phyloP scores from a whole-genome alignment of 495 filamentous ascomycete genomes.

The Cladorrhinum samala region DNA sequence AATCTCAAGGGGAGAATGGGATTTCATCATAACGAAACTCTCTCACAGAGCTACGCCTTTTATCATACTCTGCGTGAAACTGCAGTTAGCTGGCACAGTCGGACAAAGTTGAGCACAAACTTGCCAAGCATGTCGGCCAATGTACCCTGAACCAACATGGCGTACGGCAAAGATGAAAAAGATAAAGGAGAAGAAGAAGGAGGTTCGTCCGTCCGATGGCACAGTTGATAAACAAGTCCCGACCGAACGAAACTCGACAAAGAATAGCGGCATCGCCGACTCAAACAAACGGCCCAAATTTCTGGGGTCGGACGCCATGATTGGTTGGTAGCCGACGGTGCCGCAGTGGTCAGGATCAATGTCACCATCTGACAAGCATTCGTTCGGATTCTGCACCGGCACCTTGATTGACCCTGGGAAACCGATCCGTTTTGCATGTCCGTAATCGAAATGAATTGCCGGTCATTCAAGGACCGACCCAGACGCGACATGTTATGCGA shows the following conservation, averaged over 20 bases:
- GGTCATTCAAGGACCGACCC: no score
- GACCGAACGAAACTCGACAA: neutral
- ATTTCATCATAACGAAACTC: no score
- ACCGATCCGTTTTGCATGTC: neutral
- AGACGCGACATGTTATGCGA: no score
- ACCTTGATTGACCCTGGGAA: neutral
- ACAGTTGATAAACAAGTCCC: neutral
- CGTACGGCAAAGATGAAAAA: neutral
- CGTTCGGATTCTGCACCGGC: neutral
- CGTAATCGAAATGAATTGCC: no score
- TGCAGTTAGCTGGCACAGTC: no score
- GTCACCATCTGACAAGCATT: conserved; percentile 1
- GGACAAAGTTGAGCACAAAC: no score
- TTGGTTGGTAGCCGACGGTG: conserved; percentile 7
- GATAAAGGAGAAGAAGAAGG: neutral
- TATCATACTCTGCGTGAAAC: no score
- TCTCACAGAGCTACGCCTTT: no score
- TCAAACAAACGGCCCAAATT: no score
- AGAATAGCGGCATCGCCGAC: conserved; percentile 3
- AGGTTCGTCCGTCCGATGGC: neutral
- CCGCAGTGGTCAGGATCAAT: conserved; percentile 6
- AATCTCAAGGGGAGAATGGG: no score
- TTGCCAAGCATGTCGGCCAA: neutral
- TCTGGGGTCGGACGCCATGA: neutral
- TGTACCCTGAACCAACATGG: neutral